Evolutionary conservation across 495 filamentous ascomycete genomes (phyloP).

Genomic region (Penicillium mononematosum): DNA sequence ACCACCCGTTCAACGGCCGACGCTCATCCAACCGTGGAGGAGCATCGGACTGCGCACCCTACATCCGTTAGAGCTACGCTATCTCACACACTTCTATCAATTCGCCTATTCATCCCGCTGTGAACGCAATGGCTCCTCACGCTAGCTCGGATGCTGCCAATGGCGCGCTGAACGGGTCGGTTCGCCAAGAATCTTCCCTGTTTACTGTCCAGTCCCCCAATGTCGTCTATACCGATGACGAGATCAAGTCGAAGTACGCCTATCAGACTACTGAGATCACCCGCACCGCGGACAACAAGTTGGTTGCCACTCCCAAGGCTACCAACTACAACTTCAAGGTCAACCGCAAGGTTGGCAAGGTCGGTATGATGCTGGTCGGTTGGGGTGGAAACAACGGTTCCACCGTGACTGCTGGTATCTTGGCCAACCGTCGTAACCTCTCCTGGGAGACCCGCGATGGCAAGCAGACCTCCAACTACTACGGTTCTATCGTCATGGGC

Average conservation of each 20-base stretch:
- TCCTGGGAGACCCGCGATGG: conserved; percentile 94
- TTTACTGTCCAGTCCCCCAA: conserved; percentile 91
- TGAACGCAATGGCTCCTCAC: conserved; percentile 84
- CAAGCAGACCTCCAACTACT: conserved; percentile 85
- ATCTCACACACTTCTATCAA: conserved; percentile 15
- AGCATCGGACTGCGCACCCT: conserved; percentile 75
- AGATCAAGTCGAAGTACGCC: conserved; percentile 92
- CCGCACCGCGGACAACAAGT: conserved; percentile 69
- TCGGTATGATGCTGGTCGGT: conserved; percentile 95
- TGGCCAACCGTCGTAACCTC: conserved; percentile 86
- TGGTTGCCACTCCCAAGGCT: conserved; percentile 82
- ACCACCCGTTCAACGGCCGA: conserved; percentile 97
- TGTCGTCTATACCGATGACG: conserved; percentile 81
- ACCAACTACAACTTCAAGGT: conserved; percentile 96
- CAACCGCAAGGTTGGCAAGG: conserved; percentile 87
- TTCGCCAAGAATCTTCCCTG: conserved; percentile 50
- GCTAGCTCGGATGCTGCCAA: conserved; percentile 65
- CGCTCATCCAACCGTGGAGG: conserved; percentile 87
- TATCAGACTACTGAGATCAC: conserved; percentile 90
- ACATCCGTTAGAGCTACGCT: conserved; percentile 52
- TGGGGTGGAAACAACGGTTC: conserved; percentile 98
- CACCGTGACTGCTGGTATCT: conserved; percentile 94
- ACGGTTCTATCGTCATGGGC: conserved; percentile 93
- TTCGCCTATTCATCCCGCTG: conserved; percentile 27
- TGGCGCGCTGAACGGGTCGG: conserved; percentile 72